Evolutionary conservation across 192 early-diverging fungal genomes (phyloP).

Genomic region (Gigaspora rosea): DNA sequence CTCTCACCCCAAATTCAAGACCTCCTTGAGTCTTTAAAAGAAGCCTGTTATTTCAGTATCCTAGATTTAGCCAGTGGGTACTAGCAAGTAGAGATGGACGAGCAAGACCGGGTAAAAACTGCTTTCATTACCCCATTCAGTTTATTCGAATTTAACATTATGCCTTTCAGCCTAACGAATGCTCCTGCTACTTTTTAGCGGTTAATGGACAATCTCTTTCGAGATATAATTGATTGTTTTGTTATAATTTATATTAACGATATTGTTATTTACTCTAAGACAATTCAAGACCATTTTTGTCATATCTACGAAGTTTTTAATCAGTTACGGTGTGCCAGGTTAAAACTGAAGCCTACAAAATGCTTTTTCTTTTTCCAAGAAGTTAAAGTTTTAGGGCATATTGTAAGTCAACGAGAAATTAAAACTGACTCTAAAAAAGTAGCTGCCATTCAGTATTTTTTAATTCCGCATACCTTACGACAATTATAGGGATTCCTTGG

Average conservation of each 20-base stretch:
- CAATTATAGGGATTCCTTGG: neutral
- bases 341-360: no score
- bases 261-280: neutral
- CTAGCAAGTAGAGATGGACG: conserved; percentile 43
- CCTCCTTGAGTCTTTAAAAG: no score
- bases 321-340: neutral
- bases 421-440: neutral
- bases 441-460: neutral
- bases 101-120: conserved; percentile 6
- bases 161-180: conserved; percentile 35
- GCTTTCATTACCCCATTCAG: conserved; percentile 30
- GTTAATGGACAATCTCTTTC: no score
- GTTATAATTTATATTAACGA: conserved; percentile 2
- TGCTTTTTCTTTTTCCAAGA: no score
- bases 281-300: neutral
- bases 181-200: conserved; percentile 19
- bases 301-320: neutral
- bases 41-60: no score
- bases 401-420: neutral
- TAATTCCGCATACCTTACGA: neutral
- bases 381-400: neutral
- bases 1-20: no score
- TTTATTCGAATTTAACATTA: conserved; percentile 34
- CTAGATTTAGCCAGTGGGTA: conserved; percentile 38
- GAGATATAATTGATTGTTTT: neutral